These are phyloP conservation scores for Acacia melanoxylon DNA, from an alignment of 306 rosid genomes.

Conservation along the genomic window DNA sequence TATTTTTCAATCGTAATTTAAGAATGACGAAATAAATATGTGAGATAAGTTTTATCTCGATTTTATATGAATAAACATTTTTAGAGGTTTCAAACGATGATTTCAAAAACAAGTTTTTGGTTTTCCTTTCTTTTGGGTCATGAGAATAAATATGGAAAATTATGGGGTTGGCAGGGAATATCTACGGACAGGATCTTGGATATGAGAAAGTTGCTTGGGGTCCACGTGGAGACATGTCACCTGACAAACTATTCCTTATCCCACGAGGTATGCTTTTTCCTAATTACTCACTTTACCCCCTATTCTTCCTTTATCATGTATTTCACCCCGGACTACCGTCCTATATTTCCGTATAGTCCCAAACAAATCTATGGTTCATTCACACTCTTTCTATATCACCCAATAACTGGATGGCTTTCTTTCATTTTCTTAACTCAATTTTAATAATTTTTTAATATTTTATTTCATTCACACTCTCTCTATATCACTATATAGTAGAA, in stretches of 20 bases:
- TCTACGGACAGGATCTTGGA: slow-evolving; percentile 90
- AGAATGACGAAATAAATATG: no score
- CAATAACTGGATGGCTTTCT: background rate
- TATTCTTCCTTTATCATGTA: no score
- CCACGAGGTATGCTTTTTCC: slow-evolving; percentile 65
- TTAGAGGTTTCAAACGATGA: no score
- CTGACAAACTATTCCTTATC: slow-evolving; percentile 77
- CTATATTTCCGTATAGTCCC: background rate
- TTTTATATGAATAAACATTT: no score
- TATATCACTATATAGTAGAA: no score
- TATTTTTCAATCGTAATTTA: no score
- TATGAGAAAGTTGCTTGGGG: slow-evolving; percentile 76
- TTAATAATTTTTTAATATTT: no score
- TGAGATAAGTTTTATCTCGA: no score
- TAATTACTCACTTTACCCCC: background rate
- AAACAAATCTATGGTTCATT: background rate
- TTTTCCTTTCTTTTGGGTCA: background rate
- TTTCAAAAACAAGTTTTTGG: no score
- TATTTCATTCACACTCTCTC: no score
- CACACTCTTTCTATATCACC: background rate
- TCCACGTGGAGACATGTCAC: slow-evolving; percentile 83
- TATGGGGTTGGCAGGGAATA: slow-evolving; percentile 55
- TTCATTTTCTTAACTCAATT: background rate
- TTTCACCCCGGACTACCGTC: background rate
- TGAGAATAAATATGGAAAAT: background rate